Base-by-base conservation (phyloP, 306 rosid genomes). In the Comarum palustre region DNA sequence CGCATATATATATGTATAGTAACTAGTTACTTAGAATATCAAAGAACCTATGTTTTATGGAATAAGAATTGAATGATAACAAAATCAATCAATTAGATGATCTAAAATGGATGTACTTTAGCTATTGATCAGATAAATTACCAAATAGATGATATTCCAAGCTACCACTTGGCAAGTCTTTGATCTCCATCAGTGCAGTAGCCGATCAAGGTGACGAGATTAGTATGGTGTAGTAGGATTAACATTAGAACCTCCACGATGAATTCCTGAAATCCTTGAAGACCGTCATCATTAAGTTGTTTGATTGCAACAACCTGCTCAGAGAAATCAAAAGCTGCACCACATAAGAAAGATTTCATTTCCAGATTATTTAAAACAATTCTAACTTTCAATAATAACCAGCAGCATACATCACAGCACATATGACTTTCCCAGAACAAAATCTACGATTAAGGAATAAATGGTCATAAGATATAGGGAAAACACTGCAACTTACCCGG, bases 141-240 rank as follows among this genome's bases (percentile, higher is more conserved):
- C 97, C 94, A 47, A 90, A 88, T 34, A 92, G 97, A 82, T 92
- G 96, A 76, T 85, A 88, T 79, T 88, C 94, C 46, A 92, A 73
- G 83, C 88, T 88, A 66, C 97, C 96, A 89, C 87, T 86, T 1
- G 94, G 87, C 96, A 92, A 86, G 96, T 74, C 97, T 89, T 71
- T 92, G 90, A 89, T 93, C 97, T 59, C 98, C 98, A 75, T 93
- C 94, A 12, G 97, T 93, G 85, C 97, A 93, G 86, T 91, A 93
- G 67, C 98, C 98, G 73, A 82, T 89, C 82, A 93, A 87, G 74
- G 85, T 93, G 32, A 93, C 98, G 4, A 89, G 97, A 79, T 93
- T 93, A 48, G 91, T 58, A 86, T 93, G 96, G 77, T 93, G 98
- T 41, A 89, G 80, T 79, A 93, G 70, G 80, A 97, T 94, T 74